Evolutionary conservation across 2,329 filamentous ascomycete species (phyloP).

Genomic region (Westerdykella aurantiaca): DNA sequence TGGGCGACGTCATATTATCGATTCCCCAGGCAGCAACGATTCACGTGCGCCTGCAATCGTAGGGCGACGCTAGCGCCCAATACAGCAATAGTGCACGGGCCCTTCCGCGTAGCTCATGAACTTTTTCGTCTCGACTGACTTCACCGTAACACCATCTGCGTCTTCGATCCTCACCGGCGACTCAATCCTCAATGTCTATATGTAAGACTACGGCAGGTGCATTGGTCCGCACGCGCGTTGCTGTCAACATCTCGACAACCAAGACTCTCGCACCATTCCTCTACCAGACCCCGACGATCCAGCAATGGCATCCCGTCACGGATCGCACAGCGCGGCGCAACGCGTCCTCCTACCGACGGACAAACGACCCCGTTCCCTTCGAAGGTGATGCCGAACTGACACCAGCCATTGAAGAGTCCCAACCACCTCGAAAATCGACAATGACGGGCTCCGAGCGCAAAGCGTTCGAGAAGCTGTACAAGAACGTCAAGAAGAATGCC

Average conservation of each 20-base stretch:
- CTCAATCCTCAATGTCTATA: slow-evolving; percentile 22
- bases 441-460: slow-evolving; percentile 33
- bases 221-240: slow-evolving; percentile 25
- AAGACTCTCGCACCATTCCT: slow-evolving; percentile 59
- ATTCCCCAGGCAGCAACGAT: too few species aligned
- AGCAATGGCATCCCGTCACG: slow-evolving; percentile 26
- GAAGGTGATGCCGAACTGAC: slow-evolving; percentile 41
- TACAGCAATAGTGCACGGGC: background rate
- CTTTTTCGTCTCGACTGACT: background rate
- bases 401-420: slow-evolving; percentile 12
- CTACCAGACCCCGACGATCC: slow-evolving; percentile 64
- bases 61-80: too few species aligned
- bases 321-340: slow-evolving; percentile 17
- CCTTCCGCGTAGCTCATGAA: background rate
- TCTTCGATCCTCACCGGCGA: background rate
- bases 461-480: slow-evolving; percentile 33
- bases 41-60: too few species aligned
- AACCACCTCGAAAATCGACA: slow-evolving; percentile 23
- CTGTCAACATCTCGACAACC: slow-evolving; percentile 18
- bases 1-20: too few species aligned
- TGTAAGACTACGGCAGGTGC: slow-evolving; percentile 26
- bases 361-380: slow-evolving; percentile 49
- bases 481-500: slow-evolving; percentile 16
- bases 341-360: slow-evolving; percentile 15
- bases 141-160: too few species aligned